Evolutionary conservation across 768 basidiomycete genomes (phyloP).

Genomic region (Suillus plorans): DNA sequence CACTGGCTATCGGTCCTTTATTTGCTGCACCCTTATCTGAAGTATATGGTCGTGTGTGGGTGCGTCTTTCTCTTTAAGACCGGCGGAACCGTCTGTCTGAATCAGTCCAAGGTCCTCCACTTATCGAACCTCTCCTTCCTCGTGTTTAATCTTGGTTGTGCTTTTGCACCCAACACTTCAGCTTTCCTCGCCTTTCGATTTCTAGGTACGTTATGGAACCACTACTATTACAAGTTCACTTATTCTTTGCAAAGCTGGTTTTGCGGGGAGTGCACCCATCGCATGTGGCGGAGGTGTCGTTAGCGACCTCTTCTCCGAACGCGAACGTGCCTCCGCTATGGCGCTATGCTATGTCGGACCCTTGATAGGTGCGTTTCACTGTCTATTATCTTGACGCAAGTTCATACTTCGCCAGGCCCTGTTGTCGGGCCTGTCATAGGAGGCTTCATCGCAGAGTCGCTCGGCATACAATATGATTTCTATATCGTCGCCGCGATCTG

Average conservation of each 20-base stretch:
- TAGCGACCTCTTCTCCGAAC: constrained; percentile 53
- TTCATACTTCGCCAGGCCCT: constrained; percentile 31
- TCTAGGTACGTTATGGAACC: constrained; percentile 43
- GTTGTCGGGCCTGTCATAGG: constrained; percentile 36
- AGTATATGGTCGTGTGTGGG: constrained; percentile 47
- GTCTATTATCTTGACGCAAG: neutral
- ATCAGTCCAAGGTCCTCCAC: constrained; percentile 48
- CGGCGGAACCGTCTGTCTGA: neutral
- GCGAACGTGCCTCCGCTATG: constrained; percentile 67
- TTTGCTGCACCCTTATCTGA: neutral
- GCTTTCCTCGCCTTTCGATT: constrained; percentile 67
- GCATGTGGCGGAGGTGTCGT: constrained; percentile 64
- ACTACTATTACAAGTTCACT: neutral
- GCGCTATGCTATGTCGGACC: constrained; percentile 65
- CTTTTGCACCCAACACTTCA: constrained; percentile 56
- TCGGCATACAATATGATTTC: neutral
- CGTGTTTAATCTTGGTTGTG: constrained; percentile 38
- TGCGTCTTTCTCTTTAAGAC: neutral
- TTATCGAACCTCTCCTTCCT: constrained; percentile 15
- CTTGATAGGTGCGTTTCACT: constrained; percentile 44
- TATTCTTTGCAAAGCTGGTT: constrained; percentile 45
- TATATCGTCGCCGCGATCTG: neutral
- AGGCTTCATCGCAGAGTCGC: neutral
- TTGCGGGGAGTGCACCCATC: constrained; percentile 63
- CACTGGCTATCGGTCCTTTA: neutral